Evolutionary conservation across 305 asterid species (phyloP).

Genomic region (Solanum chacoense): DNA sequence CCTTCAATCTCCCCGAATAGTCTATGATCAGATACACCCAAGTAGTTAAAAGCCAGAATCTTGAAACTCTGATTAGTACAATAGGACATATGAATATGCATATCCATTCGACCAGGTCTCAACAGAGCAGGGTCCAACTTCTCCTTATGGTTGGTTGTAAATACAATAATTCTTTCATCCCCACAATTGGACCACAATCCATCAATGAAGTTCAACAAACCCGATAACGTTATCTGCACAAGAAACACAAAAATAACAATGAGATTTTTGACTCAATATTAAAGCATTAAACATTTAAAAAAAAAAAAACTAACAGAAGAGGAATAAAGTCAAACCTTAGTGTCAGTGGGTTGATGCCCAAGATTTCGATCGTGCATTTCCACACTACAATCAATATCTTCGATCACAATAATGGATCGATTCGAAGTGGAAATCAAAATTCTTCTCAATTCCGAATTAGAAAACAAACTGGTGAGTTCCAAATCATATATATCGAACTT

Average conservation of each 20-base stretch:
- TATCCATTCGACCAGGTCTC: conserved; percentile 15
- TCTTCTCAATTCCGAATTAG: conserved; percentile 50
- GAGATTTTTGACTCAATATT: neutral
- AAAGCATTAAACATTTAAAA: neutral
- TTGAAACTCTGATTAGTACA: conserved; percentile 8
- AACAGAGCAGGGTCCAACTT: conserved; percentile 10
- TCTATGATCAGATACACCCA: neutral
- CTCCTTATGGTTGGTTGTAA: conserved; percentile 12
- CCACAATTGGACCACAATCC: conserved; percentile 18
- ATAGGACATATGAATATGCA: conserved; percentile 17
- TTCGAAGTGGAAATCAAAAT: conserved; percentile 42
- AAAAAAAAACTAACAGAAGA: neutral
- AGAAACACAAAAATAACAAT: neutral
- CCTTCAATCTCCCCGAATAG: conserved; percentile 6
- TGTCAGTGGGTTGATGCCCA: conserved; percentile 5
- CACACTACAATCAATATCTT: conserved; percentile 62
- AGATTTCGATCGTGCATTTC: conserved; percentile 45
- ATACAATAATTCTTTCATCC: conserved; percentile 11
- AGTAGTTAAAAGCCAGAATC: conserved; percentile 10
- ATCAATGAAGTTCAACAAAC: conserved; percentile 12
- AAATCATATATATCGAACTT: conserved; percentile 60
- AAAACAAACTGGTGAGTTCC: conserved; percentile 45
- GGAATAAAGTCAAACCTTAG: conserved; percentile 22
- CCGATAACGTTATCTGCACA: conserved; percentile 9
- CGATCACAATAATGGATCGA: conserved; percentile 56